Percentiles rank a stretch among this genome's conserved stretches.
These are phyloP conservation scores for Chenopodium formosanum DNA, from an alignment of 148 eudicot genomes.

Conservation along the genomic window DNA sequence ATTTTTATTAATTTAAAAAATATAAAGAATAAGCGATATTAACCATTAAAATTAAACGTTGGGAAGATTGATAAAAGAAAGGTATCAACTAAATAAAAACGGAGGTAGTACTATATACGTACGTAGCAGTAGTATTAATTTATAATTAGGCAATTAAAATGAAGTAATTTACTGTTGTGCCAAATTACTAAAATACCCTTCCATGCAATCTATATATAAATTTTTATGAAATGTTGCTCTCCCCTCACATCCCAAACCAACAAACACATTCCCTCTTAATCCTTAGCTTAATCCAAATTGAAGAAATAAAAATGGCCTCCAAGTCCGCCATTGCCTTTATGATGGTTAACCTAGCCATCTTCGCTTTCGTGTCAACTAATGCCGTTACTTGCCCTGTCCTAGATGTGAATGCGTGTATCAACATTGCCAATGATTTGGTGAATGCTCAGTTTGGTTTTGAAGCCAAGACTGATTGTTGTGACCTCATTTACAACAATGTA, in stretches of 20 bases:
- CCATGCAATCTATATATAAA: not conserved
- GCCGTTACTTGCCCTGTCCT: conserved; percentile 16
- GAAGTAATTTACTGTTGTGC: too few species aligned
- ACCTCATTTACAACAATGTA: not conserved
- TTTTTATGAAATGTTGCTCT: not conserved
- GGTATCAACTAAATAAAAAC: too few species aligned
- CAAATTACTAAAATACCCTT: not conserved
- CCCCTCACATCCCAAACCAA: not conserved
- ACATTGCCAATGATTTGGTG: not conserved
- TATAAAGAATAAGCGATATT: too few species aligned
- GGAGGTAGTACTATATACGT: too few species aligned
- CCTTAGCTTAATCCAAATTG: too few species aligned
- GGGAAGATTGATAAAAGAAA: too few species aligned
- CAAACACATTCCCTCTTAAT: not conserved
- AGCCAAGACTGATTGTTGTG: not conserved
- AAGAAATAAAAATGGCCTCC: not conserved
- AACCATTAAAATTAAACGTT: too few species aligned
- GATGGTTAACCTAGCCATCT: conserved; percentile 19
- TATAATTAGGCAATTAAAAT: too few species aligned
- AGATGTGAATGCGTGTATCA: not conserved
- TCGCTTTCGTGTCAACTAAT: conserved; percentile 6
- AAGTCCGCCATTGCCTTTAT: conserved; percentile 3
- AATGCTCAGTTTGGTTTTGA: not conserved
- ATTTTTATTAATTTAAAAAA: too few species aligned
- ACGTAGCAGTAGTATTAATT: too few species aligned